Conservation (phyloP, 2,329 filamentous ascomycete genomes). For the Hymenoscyphus infarciens region DNA sequence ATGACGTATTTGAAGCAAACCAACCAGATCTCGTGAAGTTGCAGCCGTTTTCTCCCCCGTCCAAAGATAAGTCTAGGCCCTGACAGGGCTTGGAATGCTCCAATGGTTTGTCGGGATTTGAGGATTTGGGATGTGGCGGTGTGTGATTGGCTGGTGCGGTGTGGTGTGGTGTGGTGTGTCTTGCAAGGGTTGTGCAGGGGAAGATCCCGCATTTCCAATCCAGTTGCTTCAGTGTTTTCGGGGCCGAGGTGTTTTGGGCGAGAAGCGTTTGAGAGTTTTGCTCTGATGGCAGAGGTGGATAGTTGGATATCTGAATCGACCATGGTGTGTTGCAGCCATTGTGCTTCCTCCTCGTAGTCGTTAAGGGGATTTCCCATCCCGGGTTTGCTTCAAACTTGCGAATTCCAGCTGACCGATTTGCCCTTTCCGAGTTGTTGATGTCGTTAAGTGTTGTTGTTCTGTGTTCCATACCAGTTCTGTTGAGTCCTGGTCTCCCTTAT, state of each 20-base stretch:
- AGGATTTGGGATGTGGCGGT: not conserved
- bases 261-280: not conserved
- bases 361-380: not conserved
- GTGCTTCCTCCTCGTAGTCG: not conserved
- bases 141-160: not conserved
- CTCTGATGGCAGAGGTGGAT: not conserved
- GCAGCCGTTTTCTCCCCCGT: not conserved
- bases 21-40: not conserved
- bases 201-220: not conserved
- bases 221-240: not conserved
- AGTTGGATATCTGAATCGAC: not conserved
- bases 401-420: not conserved
- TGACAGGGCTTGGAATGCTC: not conserved
- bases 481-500: not conserved
- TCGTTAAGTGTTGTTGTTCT: constrained; percentile 5
- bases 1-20: not conserved
- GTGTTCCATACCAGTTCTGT: constrained; percentile 9
- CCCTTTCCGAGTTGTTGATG: not conserved
- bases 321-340: not conserved
- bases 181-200: not conserved
- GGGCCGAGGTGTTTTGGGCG: not conserved
- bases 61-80: not conserved
- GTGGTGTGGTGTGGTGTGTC: too few relatives aligned
- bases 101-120: not conserved
- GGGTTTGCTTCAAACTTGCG: not conserved